Conservation (phyloP, 768 basidiomycete genomes). For the Suillus occidentalis region DNA sequence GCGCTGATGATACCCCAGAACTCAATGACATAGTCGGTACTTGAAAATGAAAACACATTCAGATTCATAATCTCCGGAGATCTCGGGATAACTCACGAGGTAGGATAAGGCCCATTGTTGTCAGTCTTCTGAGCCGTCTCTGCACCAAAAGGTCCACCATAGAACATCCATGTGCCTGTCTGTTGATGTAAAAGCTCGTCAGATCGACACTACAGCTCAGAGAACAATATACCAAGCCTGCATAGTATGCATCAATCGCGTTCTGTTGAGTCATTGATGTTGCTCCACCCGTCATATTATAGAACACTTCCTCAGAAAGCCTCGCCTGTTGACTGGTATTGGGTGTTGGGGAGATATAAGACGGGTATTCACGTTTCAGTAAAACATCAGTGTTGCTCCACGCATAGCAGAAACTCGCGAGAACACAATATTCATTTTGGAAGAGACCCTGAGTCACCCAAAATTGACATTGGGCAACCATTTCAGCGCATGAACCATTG, state of each 20-base stretch:
- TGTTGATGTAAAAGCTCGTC: constrained; percentile 4
- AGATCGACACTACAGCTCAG: neutral
- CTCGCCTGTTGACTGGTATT: constrained; percentile 14
- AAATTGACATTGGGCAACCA: constrained; percentile 17
- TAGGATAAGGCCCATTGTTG: constrained; percentile 23
- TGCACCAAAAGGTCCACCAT: constrained; percentile 12
- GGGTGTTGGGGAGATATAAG: constrained; percentile 1
- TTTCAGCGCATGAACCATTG: constrained; percentile 23
- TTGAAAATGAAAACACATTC: constrained; percentile 4
- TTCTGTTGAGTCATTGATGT: constrained; percentile 21
- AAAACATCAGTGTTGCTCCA: constrained; percentile 23
- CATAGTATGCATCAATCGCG: constrained; percentile 22
- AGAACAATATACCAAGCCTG: constrained; percentile 15
- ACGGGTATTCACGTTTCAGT: constrained; percentile 17
- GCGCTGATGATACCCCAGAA: constrained; percentile 24
- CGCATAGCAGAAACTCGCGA: constrained; percentile 26
- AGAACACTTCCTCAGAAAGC: constrained; percentile 20
- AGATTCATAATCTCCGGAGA: neutral
- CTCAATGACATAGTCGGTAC: constrained; percentile 19
- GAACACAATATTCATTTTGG: constrained; percentile 26
- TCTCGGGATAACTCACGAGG: constrained; percentile 10
- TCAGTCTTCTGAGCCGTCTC: constrained; percentile 7
- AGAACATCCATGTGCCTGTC: constrained; percentile 17
- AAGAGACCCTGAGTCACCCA: constrained; percentile 23
- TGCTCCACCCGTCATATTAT: constrained; percentile 21